Evolutionary conservation across 169 alveolate species (phyloP).

Genomic region (Plasmodium gallinaceum): DNA sequence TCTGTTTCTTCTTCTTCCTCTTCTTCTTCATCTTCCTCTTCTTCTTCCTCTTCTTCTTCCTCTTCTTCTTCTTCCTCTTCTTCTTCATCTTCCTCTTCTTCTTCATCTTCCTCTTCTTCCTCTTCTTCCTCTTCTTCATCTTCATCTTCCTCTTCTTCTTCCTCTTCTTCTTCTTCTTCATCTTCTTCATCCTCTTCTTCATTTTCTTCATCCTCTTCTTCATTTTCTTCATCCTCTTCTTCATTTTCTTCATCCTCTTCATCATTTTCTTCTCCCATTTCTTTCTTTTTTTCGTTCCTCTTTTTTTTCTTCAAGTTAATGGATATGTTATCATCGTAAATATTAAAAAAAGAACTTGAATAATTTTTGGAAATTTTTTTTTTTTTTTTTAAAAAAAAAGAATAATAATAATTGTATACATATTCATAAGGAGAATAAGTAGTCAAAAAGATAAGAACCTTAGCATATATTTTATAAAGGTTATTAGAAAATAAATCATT

Average conservation of each 20-base stretch:
- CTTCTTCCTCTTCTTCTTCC: neutral
- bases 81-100: neutral
- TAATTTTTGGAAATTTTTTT: conserved; percentile 21
- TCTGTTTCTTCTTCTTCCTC: neutral
- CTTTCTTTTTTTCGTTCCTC: neutral
- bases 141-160: neutral
- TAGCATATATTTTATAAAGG: conserved; percentile 52
- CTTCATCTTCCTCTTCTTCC: neutral
- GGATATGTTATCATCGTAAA: conserved; percentile 32
- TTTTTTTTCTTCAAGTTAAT: neutral
- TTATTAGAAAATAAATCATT: conserved; percentile 29
- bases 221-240: neutral
- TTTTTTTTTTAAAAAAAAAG: conserved; percentile 16
- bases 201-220: neutral
- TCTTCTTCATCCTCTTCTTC: neutral
- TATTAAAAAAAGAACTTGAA: conserved; percentile 31
- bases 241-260: neutral
- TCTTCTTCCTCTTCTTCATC: neutral
- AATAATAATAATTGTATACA: conserved; percentile 54
- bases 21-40: neutral
- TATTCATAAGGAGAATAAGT: conserved; percentile 74
- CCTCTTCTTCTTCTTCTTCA: neutral
- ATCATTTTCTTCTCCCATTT: neutral
- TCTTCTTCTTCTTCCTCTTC: conserved; percentile 5
- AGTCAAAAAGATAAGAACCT: conserved; percentile 51